Base-by-base conservation (phyloP, 768 basidiomycete species). In the Hygrocybe punicea region DNA sequence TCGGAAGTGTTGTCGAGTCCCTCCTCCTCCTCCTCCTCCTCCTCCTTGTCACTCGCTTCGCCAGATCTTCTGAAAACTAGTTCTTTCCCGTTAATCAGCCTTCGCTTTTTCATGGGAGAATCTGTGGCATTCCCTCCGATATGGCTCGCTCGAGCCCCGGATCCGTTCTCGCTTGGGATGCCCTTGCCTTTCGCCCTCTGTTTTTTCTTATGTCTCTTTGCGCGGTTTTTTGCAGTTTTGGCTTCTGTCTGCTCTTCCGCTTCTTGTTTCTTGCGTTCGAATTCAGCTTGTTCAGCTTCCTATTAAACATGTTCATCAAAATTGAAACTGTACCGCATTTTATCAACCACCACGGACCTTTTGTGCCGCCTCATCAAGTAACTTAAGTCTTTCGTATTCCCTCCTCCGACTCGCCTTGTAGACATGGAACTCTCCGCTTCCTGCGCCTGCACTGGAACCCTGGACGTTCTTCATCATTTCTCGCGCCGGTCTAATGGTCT, bases 381-480 rank as follows among this genome's bases (percentile, higher is more conserved):
- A 64, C 75, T 91, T 95, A 56, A 98, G 69, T 56, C 97, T 78
- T 72, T 99, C 97, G 65, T 98, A 98, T 75, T 99, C 97, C 65
- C 96, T 80, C 67, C 96, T 81, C 60, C 97, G 77, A 61, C 87
- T 86, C 16, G 96, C 95, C 69, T 98, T 98, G 77, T 98, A 99
- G 0, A 99, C 97, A 69, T 99, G 97, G 67, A 98, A 98, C 72
- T 96, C 95, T 42, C 96, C 96, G 56, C 91, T 93, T 51, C 97
- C 97, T 16, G 97, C 97, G 45, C 96, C 97, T 6, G 97, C 94
- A 71, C 91, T 93, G 14, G 92, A 95, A 0, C 97, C 97, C 71
- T 98, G 95, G 6, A 99, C 96, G 64, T 98, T 98, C 81, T 97
- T 98, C 91, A 99, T 98, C 91, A 93, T 93, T 70, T 93, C 97